Percentiles rank a stretch among this genome's conserved stretches.
phyloP scores from a whole-genome alignment of 1,284 basidiomycete genomes.

The Leccinum fuscescens region DNA sequence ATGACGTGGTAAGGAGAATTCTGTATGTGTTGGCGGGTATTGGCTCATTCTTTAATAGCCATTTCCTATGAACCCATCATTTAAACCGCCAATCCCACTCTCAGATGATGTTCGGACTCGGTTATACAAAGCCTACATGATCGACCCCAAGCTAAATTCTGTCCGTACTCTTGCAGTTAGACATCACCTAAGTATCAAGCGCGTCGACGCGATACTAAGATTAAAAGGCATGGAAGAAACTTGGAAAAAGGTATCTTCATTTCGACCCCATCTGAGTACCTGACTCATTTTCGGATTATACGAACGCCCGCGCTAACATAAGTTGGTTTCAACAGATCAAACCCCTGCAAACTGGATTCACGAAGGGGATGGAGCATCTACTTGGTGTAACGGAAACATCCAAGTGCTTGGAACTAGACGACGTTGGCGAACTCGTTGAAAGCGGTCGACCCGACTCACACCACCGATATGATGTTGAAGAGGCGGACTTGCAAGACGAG shows the following conservation, averaged over 20 bases:
- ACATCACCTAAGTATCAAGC: constrained; percentile 67
- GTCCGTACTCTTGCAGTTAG: constrained; percentile 59
- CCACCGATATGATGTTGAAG: constrained; percentile 44
- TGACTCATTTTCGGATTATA: constrained; percentile 2
- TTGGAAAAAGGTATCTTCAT: constrained; percentile 59
- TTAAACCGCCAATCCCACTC: constrained; percentile 73
- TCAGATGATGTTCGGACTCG: constrained; percentile 55
- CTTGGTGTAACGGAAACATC: constrained; percentile 45
- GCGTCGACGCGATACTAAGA: constrained; percentile 76
- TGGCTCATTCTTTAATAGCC: constrained; percentile 45
- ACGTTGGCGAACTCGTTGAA: constrained; percentile 9
- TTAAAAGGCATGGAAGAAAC: constrained; percentile 72
- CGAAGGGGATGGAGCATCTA: constrained; percentile 63
- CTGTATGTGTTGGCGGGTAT: neutral
- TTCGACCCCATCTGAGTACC: constrained; percentile 55
- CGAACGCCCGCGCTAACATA: constrained; percentile 17
- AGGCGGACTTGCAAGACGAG: constrained; percentile 62
- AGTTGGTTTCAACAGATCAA: constrained; percentile 42
- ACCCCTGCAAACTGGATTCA: constrained; percentile 65
- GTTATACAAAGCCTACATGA: constrained; percentile 59
- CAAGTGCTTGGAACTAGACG: neutral
- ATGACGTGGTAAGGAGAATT: constrained; percentile 47
- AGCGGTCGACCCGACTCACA: constrained; percentile 25
- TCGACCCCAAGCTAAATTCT: constrained; percentile 53
- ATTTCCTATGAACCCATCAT: constrained; percentile 79